A percentile compares a stretch with the other conserved stretches of the same genome.
Conservation (phyloP, 2,329 filamentous ascomycete genomes). For the Paecilomyces formosus region DNA sequence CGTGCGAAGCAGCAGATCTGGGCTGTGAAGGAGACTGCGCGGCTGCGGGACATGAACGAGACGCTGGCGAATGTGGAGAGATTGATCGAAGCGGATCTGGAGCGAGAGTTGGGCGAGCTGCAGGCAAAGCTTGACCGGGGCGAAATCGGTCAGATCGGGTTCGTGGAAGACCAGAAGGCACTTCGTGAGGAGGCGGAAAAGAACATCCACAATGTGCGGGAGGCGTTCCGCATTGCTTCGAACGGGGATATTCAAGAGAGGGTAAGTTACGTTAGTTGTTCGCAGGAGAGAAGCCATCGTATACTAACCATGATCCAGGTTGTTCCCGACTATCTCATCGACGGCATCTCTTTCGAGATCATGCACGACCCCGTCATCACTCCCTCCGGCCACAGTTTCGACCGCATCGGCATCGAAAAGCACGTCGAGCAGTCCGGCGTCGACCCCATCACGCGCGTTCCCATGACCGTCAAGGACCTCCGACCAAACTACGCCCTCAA, state of each 20-base stretch:
- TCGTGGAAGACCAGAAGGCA: slow-evolving; percentile 58
- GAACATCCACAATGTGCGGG: slow-evolving; percentile 39
- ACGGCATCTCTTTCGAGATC: slow-evolving; percentile 43
- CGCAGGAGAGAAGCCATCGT: not conserved
- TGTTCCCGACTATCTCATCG: slow-evolving; percentile 42
- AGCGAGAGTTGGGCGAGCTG: slow-evolving; percentile 28
- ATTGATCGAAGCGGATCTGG: slow-evolving; percentile 31
- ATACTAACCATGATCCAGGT: slow-evolving; percentile 19
- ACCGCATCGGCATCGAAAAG: slow-evolving; percentile 76
- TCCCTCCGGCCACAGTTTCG: slow-evolving; percentile 83
- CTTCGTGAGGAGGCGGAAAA: slow-evolving; percentile 44
- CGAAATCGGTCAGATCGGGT: slow-evolving; percentile 54
- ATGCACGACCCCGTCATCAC: slow-evolving; percentile 47
- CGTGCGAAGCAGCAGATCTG: slow-evolving; percentile 79
- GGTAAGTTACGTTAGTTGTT: slow-evolving; percentile 16
- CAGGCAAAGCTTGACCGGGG: slow-evolving; percentile 25
- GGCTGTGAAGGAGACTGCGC: slow-evolving; percentile 59
- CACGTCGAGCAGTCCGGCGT: slow-evolving; percentile 67
- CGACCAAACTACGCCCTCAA: slow-evolving; percentile 75
- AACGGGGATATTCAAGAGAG: slow-evolving; percentile 36
- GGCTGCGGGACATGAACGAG: slow-evolving; percentile 39
- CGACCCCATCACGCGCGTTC: slow-evolving; percentile 79
- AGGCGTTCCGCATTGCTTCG: slow-evolving; percentile 34
- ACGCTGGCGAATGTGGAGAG: slow-evolving; percentile 33
- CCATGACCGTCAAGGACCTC: slow-evolving; percentile 61